A percentile compares a stretch with the other conserved stretches of the same genome.
Evolutionary conservation across 2,329 filamentous ascomycete species (phyloP).

Genomic region (Sarocladiaceae sp.): DNA sequence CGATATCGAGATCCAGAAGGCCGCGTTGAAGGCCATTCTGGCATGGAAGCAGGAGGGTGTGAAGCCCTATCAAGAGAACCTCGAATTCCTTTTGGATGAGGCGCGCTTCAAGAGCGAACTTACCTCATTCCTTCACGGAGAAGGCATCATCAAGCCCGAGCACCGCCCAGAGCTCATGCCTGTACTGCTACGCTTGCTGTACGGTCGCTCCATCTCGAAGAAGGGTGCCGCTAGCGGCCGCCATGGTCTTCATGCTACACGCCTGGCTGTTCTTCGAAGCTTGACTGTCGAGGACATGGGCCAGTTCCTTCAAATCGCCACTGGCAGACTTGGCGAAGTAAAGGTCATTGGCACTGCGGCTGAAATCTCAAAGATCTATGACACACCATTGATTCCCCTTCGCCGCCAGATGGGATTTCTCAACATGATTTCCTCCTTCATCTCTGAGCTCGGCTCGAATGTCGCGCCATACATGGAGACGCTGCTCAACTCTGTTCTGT

Average conservation of each 20-base stretch:
- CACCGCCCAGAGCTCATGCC: constrained; percentile 75
- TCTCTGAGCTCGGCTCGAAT: constrained; percentile 74
- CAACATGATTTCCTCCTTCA: constrained; percentile 83
- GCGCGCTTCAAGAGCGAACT: constrained; percentile 89
- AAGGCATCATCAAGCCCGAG: constrained; percentile 63
- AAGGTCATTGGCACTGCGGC: constrained; percentile 45
- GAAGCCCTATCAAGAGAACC: constrained; percentile 72
- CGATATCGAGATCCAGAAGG: constrained; percentile 82
- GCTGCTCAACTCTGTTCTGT: constrained; percentile 71
- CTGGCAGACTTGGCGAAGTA: constrained; percentile 61
- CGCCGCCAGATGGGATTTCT: constrained; percentile 86
- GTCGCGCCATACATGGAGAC: constrained; percentile 61
- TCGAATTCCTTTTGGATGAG: constrained; percentile 84
- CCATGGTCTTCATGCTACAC: constrained; percentile 72
- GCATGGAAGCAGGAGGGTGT: constrained; percentile 81
- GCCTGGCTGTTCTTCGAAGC: constrained; percentile 74
- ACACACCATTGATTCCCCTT: constrained; percentile 52
- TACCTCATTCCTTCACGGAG: constrained; percentile 76
- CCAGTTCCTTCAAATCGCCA: constrained; percentile 76
- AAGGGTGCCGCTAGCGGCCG: constrained; percentile 70
- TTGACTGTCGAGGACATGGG: constrained; percentile 68
- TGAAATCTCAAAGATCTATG: constrained; percentile 43
- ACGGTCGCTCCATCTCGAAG: constrained; percentile 81
- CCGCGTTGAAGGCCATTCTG: constrained; percentile 75
- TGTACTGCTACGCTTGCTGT: constrained; percentile 77